A percentile compares a stretch with the other conserved stretches of the same genome.
phyloP scores from a whole-genome alignment of 2,329 filamentous ascomycete genomes.

The Ascosphaera aggregata region DNA sequence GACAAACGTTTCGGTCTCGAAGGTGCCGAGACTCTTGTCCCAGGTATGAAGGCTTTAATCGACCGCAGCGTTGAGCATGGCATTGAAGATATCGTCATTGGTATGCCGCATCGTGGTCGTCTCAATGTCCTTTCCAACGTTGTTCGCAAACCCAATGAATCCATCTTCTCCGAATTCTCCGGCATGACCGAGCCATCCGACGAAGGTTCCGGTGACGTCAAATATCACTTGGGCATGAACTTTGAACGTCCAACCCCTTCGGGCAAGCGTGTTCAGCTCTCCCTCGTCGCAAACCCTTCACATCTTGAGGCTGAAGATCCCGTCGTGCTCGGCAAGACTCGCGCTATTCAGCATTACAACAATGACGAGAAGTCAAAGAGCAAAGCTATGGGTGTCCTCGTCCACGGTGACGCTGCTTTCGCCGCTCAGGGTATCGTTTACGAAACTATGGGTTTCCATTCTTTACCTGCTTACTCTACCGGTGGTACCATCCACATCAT shows the following conservation, averaged over 20 bases:
- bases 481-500: slow-evolving; percentile 93
- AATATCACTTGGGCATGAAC: slow-evolving; percentile 99
- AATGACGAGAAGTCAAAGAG: slow-evolving; percentile 76
- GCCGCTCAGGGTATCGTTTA: slow-evolving; percentile 94
- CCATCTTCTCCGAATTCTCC: slow-evolving; percentile 96
- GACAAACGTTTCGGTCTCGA: slow-evolving; percentile 98
- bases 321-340: slow-evolving; percentile 90
- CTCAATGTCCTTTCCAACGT: slow-evolving; percentile 97
- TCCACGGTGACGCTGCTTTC: slow-evolving; percentile 94
- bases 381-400: slow-evolving; percentile 82
- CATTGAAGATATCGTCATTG: slow-evolving; percentile 97
- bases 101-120: slow-evolving; percentile 97
- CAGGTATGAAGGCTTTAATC: slow-evolving; percentile 97
- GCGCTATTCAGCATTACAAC: slow-evolving; percentile 98
- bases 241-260: slow-evolving; percentile 96
- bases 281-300: slow-evolving; percentile 91
- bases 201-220: slow-evolving; percentile 95
- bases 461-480: slow-evolving; percentile 85
- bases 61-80: slow-evolving; percentile 97
- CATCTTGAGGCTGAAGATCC: slow-evolving; percentile 97
- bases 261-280: slow-evolving; percentile 97
- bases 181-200: slow-evolving; percentile 71
- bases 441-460: slow-evolving; percentile 94
- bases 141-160: slow-evolving; percentile 97
- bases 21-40: slow-evolving; percentile 88